Conservation (phyloP, 352 stramenopile species). For the Aphanomyces stellatus region DNA sequence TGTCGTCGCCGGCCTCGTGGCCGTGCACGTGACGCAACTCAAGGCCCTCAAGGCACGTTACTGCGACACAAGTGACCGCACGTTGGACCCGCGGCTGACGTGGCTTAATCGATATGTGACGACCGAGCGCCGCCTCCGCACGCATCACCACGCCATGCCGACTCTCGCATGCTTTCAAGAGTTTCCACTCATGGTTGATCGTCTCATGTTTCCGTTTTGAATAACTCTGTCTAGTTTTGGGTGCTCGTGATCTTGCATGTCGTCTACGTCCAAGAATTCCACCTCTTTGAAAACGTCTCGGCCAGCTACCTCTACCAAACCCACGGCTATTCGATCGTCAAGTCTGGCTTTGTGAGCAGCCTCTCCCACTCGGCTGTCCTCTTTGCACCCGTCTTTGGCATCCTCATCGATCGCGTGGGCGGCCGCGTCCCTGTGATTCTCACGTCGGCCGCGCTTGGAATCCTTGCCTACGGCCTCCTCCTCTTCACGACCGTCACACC, state of each 20-base stretch:
- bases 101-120: slow-evolving; percentile 3
- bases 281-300: slow-evolving; percentile 31
- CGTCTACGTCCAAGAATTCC: slow-evolving; percentile 28
- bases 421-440: slow-evolving; percentile 28
- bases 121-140: background rate
- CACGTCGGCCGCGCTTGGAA: background rate
- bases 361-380: slow-evolving; percentile 23
- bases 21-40: background rate
- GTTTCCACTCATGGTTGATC: slow-evolving; percentile 6
- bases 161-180: background rate
- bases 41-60: slow-evolving; percentile 3
- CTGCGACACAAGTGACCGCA: background rate
- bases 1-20: background rate
- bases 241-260: slow-evolving; percentile 27
- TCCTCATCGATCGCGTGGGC: slow-evolving; percentile 28
- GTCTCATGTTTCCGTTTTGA: too few relatives aligned
- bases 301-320: slow-evolving; percentile 25
- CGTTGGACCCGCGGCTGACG: background rate
- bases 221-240: slow-evolving; percentile 24
- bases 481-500: slow-evolving; percentile 20
- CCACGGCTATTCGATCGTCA: slow-evolving; percentile 19
- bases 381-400: slow-evolving; percentile 26
- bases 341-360: slow-evolving; percentile 24
- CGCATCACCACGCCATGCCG: background rate
- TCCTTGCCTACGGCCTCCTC: slow-evolving; percentile 21